Base-by-base conservation (phyloP, 2,329 filamentous ascomycete genomes). In the Phaeophleospora eucalypticola region DNA sequence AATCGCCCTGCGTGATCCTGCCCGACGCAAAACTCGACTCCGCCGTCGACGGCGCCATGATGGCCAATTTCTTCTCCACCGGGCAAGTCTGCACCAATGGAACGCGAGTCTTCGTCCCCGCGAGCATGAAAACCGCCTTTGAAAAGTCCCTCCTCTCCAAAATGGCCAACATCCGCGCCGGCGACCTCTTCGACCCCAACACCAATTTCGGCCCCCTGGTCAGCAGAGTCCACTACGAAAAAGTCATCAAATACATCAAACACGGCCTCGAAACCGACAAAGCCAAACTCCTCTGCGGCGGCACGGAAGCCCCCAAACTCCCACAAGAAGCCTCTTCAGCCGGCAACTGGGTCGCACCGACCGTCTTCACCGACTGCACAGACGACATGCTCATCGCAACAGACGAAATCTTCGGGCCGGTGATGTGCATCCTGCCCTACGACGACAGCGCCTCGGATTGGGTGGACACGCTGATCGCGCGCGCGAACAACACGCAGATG, bases 51-150 rank as follows among this genome's bases (percentile, higher is more conserved):
- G 86, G 87, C 21, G 89, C 88, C 53, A 90, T 95, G 85, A 88
- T 94, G 76, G 89, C 89, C 59, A 95, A 95, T 68, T 95, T 95
- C 72, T 95, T 87, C 75, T 89, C 85, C 56, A 87, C 86, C 0
- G 89, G 89, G 21, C 89, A 95, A 68, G 89, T 95, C 41, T 95
- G 89, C 77, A 95, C 89, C 41, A 95, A 95, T 65, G 89, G 89
- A 41, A 95, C 89, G 1, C 78, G 89, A 9, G 89, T 95, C 27
- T 95, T 95, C 65, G 78, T 95, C 2, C 88, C 86, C 0, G 70
- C 75, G 27, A 64, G 69, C 32, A 76, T 89, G 66, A 82, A 89
- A 63, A 47, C 70, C 12, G 73, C 72, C 0, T 90, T 95, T 55
- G 87, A 94, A 65, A 73, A 76, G 58, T 71, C 72, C 0, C 71